Base-by-base conservation (phyloP, 2,329 filamentous ascomycete species). In the Incumbomyces delicatus region DNA sequence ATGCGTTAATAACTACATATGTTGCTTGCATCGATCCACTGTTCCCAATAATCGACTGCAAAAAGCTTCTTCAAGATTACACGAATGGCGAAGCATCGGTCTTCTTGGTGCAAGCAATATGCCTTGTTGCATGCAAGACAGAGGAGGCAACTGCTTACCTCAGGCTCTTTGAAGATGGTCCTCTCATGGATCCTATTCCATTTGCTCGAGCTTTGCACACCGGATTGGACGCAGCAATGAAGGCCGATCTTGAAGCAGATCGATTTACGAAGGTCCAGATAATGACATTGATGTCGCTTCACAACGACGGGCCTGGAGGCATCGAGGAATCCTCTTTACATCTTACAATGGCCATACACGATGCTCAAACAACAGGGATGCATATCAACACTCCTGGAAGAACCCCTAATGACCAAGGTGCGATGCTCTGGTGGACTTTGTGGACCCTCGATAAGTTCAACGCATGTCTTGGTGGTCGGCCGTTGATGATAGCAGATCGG, bases 401-500 rank as follows among this genome's bases (percentile, higher is more conserved):
- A 38, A 53, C 52, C 27, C 37, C 36, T 1, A 56, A 50, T 18
- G 63, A 64, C 44, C 53, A 60, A 18, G 48, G 58, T n/a, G 57
- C 55, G 13, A 52, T 55, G 43, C 53, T 67, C 3, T 68, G 67
- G 52, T 67, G 65, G 66, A 62, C 62, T 18, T 50, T 68, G 33
- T 68, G 66, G 66, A 62, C 62, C 2, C 44, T 68, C 31, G 65
- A 68, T 50, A 67, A 67, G 49, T 60, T 67, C 56, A 65, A 67
- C 53, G 64, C 64, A 33, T 63, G 63, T 48, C 58, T 67, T 20
- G 65, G 64, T 16, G 65, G 65, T 29, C 60, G 65, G 10, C 65
- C 66, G 4, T 59, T 67, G 34, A 53, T 67, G 35, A 50, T 68
- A 27, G 63, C 62, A 2, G 65, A 67, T 41, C 58, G 62, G 27